Evolutionary conservation across 2,329 filamentous ascomycete genomes (phyloP), one percentile per base, ranked within the genome.

Genomic region (Thielaviopsis musarum): DNA sequence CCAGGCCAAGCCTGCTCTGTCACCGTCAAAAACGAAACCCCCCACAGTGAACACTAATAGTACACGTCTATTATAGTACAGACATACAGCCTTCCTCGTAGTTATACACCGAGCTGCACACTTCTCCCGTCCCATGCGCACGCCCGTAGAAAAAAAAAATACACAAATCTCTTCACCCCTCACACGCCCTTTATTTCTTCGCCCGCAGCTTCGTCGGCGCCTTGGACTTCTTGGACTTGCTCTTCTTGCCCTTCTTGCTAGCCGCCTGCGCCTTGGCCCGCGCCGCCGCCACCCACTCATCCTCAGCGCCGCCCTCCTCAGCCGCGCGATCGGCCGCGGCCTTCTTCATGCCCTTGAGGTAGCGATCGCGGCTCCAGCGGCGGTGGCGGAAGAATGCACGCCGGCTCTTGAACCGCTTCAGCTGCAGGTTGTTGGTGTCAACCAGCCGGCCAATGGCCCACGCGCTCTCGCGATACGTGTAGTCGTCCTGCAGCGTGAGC

Each of bases 391-490:
- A 72, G 66, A 70, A 73, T 64, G 75, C 72, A 67, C 76, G 77
- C 54, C 79, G 71, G 62, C 77, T 77, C 22, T 73, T 70, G 66
- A 77, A 75, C 59, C 75, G 72, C 63, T 74, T 77, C 24, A 75
- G 73, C 60, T 75, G 70, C 59, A 75, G 71, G 21, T 74, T 73
- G 66, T 77, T 78, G 63, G 77, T 77, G 64, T 71, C 72, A 57
- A 77, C 74, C 54, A 83, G 70, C 10, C 75, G 74, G 13, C 80
- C 80, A 54, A 83, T 78, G 26, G 75, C 73, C 74, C 77, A 80
- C 70, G 79, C 81, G 66, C 79, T 77, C 71, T 83, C 80, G 57
- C 75, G 73, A 69, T 82, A 83, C 65, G 75, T 75, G 72, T 82
- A 82, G 67, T 80, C 74, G 59, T 72, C 67, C 58, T 73, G 72